phyloP scores from a whole-genome alignment of 2,329 filamentous ascomycete species.

The Phialophora macrospora region DNA sequence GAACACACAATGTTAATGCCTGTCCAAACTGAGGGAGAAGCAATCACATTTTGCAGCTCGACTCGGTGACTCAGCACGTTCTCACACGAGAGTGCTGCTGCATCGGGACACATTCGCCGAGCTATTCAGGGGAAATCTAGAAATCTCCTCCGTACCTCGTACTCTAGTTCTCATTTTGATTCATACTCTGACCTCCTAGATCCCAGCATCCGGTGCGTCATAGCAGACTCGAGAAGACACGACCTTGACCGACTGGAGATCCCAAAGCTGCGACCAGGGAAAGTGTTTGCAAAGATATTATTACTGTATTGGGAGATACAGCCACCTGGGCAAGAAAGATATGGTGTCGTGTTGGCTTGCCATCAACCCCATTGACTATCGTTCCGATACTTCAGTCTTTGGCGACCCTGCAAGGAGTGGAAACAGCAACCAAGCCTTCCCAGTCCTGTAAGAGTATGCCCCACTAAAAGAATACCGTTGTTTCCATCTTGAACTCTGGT shows the following conservation, averaged over 20 bases:
- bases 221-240: background rate
- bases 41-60: background rate
- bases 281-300: constrained; percentile 22
- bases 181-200: background rate
- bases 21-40: background rate
- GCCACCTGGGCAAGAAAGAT: constrained; percentile 35
- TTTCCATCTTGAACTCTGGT: constrained; percentile 22
- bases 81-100: background rate
- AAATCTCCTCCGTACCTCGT: too few relatives aligned
- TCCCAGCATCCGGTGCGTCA: background rate
- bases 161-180: background rate
- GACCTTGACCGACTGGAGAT: background rate
- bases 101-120: background rate
- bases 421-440: constrained; percentile 38
- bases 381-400: constrained; percentile 33
- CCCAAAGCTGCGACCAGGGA: background rate
- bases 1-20: background rate
- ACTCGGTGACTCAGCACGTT: background rate
- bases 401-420: constrained; percentile 28
- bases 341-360: constrained; percentile 30
- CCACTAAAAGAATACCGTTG: constrained; percentile 35
- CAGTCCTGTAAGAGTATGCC: constrained; percentile 32
- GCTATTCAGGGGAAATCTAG: background rate
- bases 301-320: constrained; percentile 37
- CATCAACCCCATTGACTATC: constrained; percentile 35